Evolutionary conservation across 2,329 filamentous ascomycete genomes (phyloP).

Genomic region (Domatiomyces globalis): DNA sequence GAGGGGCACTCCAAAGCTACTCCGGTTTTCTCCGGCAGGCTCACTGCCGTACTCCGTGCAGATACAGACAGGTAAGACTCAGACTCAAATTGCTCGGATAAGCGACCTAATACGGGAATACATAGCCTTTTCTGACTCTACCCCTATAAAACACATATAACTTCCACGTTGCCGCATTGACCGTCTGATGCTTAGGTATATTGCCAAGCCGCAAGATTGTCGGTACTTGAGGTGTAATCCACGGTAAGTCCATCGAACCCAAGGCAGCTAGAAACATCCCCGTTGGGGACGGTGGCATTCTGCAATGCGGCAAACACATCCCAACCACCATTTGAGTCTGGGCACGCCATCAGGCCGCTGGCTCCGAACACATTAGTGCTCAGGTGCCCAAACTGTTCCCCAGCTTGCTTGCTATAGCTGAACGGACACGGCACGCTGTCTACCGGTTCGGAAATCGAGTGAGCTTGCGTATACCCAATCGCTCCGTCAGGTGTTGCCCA

Average conservation of each 20-base stretch:
- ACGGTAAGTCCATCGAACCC: constrained; percentile 27
- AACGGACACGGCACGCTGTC: constrained; percentile 41
- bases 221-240: constrained; percentile 15
- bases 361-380: constrained; percentile 24
- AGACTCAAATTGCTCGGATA: background rate
- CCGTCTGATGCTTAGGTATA: constrained; percentile 22
- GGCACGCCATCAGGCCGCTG: constrained; percentile 33
- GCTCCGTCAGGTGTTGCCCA: constrained; percentile 43
- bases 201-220: constrained; percentile 29
- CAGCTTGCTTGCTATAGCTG: constrained; percentile 21
- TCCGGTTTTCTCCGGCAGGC: background rate
- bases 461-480: constrained; percentile 42
- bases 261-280: constrained; percentile 26
- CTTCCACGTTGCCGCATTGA: background rate
- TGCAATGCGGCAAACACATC: constrained; percentile 30
- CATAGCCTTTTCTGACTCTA: background rate
- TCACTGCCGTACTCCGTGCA: too few species aligned
- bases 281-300: constrained; percentile 28
- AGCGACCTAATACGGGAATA: background rate
- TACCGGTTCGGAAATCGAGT: constrained; percentile 38
- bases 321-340: constrained; percentile 21
- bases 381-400: constrained; percentile 20
- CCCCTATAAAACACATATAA: background rate
- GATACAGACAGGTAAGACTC: too few species aligned
- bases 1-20: background rate